Percentiles rank a stretch among this genome's conserved stretches.
phyloP scores from a whole-genome alignment of 345 rosid genomes.

The Streptanthus diversifolius region DNA sequence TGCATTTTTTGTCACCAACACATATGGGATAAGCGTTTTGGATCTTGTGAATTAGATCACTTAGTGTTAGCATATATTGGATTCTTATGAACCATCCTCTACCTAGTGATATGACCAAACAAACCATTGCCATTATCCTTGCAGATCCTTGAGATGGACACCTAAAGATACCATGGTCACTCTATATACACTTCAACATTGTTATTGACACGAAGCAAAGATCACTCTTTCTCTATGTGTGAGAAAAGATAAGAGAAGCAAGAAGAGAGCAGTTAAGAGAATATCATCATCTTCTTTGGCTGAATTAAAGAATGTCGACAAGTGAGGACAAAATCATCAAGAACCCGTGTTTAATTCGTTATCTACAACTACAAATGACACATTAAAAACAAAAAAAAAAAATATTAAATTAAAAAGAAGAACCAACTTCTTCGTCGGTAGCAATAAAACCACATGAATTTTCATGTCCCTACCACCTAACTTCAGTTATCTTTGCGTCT shows the following conservation, averaged over 20 bases:
- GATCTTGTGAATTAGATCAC: neutral
- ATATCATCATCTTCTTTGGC: slow-evolving; percentile 11
- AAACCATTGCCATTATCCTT: neutral
- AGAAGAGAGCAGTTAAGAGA: slow-evolving; percentile 10
- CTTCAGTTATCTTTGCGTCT: slow-evolving; percentile 27
- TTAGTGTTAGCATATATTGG: neutral
- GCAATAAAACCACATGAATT: slow-evolving; percentile 26
- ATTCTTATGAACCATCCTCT: neutral
- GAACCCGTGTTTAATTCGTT: slow-evolving; percentile 26
- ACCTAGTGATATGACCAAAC: neutral
- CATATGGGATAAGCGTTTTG: neutral
- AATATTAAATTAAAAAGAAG: neutral
- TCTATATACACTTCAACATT: slow-evolving; percentile 40
- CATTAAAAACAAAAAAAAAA: neutral
- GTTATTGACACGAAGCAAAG: neutral
- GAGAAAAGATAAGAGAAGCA: neutral
- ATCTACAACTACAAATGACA: neutral
- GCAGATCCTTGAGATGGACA: slow-evolving; percentile 96
- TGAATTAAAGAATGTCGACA: neutral
- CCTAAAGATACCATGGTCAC: slow-evolving; percentile 93
- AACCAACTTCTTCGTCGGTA: slow-evolving; percentile 24
- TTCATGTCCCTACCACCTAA: slow-evolving; percentile 23
- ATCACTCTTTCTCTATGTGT: neutral
- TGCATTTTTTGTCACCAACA: slow-evolving; percentile 1
- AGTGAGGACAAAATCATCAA: slow-evolving; percentile 19